Conservation (phyloP, 202 grass and related monocot species). For the Carex arenaria region DNA sequence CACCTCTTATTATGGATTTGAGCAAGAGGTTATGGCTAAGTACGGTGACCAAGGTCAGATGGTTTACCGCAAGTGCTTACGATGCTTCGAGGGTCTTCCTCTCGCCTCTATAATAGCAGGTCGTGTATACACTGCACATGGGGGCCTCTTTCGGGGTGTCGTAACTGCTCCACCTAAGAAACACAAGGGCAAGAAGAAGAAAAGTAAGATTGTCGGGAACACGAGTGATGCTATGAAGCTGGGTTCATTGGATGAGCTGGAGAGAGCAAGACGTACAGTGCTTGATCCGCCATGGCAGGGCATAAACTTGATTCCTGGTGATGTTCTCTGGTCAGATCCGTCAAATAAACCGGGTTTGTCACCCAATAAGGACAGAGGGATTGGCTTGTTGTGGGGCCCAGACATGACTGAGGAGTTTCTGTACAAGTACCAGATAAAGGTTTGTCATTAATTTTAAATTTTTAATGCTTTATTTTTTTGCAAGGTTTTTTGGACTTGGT, state of each 20-base stretch:
- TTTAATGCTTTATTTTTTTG: not conserved
- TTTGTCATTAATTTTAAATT: slow-evolving; percentile 20
- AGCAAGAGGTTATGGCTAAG: slow-evolving; percentile 78
- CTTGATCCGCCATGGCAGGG: slow-evolving; percentile 91
- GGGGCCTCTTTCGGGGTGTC: slow-evolving; percentile 70
- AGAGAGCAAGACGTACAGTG: slow-evolving; percentile 82
- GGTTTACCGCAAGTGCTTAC: slow-evolving; percentile 86
- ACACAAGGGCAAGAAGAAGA: slow-evolving; percentile 58
- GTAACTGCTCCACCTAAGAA: slow-evolving; percentile 44
- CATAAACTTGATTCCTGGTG: slow-evolving; percentile 81
- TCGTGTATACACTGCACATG: slow-evolving; percentile 86
- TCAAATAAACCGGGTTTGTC: slow-evolving; percentile 64
- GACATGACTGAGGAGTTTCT: slow-evolving; percentile 92
- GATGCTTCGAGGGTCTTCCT: slow-evolving; percentile 95
- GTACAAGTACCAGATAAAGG: slow-evolving; percentile 78
- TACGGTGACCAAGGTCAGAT: slow-evolving; percentile 71
- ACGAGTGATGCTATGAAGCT: slow-evolving; percentile 43
- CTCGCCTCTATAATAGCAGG: slow-evolving; percentile 89
- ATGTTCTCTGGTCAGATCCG: slow-evolving; percentile 97
- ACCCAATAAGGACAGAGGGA: slow-evolving; percentile 83
- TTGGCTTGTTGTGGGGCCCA: slow-evolving; percentile 92
- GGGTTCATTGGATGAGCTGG: slow-evolving; percentile 80
- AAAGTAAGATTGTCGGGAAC: slow-evolving; percentile 36
- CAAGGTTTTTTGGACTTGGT: not conserved
- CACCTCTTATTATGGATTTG: slow-evolving; percentile 91